phyloP scores from a whole-genome alignment of 1,284 basidiomycete species.

The Sporisorium scitamineum region DNA sequence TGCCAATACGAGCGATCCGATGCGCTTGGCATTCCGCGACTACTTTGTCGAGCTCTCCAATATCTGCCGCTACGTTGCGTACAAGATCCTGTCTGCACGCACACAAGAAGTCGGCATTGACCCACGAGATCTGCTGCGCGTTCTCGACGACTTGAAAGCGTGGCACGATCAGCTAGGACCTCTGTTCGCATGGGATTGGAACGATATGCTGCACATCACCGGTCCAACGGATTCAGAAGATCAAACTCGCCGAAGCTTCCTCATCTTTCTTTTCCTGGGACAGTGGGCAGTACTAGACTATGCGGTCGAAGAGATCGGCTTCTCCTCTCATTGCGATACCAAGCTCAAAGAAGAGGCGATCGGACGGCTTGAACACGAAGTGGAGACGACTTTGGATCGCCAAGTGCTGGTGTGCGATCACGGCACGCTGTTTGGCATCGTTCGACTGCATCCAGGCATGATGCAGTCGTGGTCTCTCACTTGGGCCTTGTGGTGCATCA shows the following conservation, averaged over 20 bases:
- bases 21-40: constrained; percentile 19
- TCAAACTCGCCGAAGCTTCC: constrained; percentile 29
- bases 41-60: constrained; percentile 25
- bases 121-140: constrained; percentile 10
- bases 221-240: constrained; percentile 27
- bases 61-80: constrained; percentile 24
- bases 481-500: constrained; percentile 31
- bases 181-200: constrained; percentile 32
- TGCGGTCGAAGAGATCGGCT: constrained; percentile 27
- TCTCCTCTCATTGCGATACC: background rate
- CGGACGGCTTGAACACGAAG: constrained; percentile 13
- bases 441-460: constrained; percentile 36
- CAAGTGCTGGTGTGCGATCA: constrained; percentile 43
- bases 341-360: constrained; percentile 2
- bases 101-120: constrained; percentile 25
- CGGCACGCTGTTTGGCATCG: constrained; percentile 36
- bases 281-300: constrained; percentile 33
- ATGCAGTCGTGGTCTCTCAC: constrained; percentile 46
- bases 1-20: background rate
- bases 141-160: constrained; percentile 23
- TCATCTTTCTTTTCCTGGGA: constrained; percentile 35
- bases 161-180: constrained; percentile 26
- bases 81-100: constrained; percentile 15
- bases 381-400: constrained; percentile 24
- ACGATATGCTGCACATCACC: constrained; percentile 45